Base-by-base conservation (phyloP, 106 monocot species). In the Dactylorhiza incarnata region DNA sequence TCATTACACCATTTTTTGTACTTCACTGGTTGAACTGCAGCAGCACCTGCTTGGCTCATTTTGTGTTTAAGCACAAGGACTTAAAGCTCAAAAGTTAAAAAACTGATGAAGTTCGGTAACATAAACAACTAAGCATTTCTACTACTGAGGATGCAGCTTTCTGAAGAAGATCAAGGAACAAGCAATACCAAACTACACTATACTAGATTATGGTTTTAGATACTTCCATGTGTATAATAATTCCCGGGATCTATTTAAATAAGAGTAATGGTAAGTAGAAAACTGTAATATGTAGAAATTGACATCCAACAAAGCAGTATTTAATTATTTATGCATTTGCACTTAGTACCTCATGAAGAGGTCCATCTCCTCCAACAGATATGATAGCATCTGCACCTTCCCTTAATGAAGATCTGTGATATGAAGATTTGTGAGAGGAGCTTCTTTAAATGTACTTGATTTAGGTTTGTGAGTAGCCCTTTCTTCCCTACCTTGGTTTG, bases 361-460 rank as follows among this genome's bases (percentile, higher is more conserved):
- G 94, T 55, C 97, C 97, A 86, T 99, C 97, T 75, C 97, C 97
- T 72, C 97, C 97, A 85, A 99, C 97, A 82, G 97, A 89, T 74
- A 99, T 86, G 45, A 99, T 89, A 45, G 94, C 97, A 78, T 89
- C 91, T 45, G 86, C 97, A 37, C 97, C 97, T 75, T 89, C 91
- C 74, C 86, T 89, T 77, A 99, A 88, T 50, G 97, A n/a, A n/a
- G n/a, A n/a, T n/a, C n/a, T n/a, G n/a, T n/a, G n/a, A n/a, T n/a
- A n/a, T n/a, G n/a, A n/a, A n/a, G n/a, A n/a, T n/a, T n/a, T n/a
- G n/a, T n/a, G n/a, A n/a, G n/a, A n/a, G n/a, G n/a, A n/a, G n/a
- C n/a, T n/a, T n/a, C n/a, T n/a, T n/a, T n/a, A n/a, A n/a, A n/a
- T n/a, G n/a, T n/a, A n/a, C n/a, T n/a, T n/a, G n/a, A n/a, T n/a